Conservation (phyloP, 805 yeast species). For the Nakazawaea holstii region DNA sequence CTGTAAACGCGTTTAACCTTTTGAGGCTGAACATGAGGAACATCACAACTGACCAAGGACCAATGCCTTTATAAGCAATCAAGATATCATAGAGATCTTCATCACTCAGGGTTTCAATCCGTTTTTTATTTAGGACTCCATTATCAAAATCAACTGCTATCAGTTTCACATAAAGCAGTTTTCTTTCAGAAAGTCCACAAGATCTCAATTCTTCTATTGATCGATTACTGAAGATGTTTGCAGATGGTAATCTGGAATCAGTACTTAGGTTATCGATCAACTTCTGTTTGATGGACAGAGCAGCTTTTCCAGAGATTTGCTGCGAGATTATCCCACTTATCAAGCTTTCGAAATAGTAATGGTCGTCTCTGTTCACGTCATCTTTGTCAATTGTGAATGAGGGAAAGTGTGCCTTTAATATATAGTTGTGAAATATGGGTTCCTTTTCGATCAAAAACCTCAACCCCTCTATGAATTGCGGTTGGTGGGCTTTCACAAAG, state of each 20-base stretch:
- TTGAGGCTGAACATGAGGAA: slow-evolving; percentile 67
- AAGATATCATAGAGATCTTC: slow-evolving; percentile 45
- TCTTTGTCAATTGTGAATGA: not conserved
- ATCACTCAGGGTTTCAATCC: slow-evolving; percentile 32
- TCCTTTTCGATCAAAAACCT: slow-evolving; percentile 19
- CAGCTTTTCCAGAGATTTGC: slow-evolving; percentile 80
- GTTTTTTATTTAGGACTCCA: slow-evolving; percentile 27
- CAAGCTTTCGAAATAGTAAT: slow-evolving; percentile 35
- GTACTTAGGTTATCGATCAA: slow-evolving; percentile 33
- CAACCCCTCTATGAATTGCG: slow-evolving; percentile 20
- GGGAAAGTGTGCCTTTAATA: slow-evolving; percentile 7
- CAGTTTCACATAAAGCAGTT: slow-evolving; percentile 56
- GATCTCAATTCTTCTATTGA: slow-evolving; percentile 45
- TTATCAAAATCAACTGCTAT: slow-evolving; percentile 47
- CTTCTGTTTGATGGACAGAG: slow-evolving; percentile 51
- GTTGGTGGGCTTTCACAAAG: slow-evolving; percentile 14
- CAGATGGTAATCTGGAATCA: slow-evolving; percentile 40
- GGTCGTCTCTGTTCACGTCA: slow-evolving; percentile 10
- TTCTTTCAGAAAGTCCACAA: slow-evolving; percentile 67
- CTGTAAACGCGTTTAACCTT: slow-evolving; percentile 65
- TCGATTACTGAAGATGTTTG: slow-evolving; percentile 36
- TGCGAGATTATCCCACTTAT: slow-evolving; percentile 56
- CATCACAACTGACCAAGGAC: slow-evolving; percentile 89
- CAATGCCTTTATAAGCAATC: slow-evolving; percentile 62
- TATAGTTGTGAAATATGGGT: slow-evolving; percentile 15